Evolutionary conservation across 2,329 filamentous ascomycete species (phyloP), one percentile per base, ranked within the genome.

Genomic region (Colletotrichum karsti): DNA sequence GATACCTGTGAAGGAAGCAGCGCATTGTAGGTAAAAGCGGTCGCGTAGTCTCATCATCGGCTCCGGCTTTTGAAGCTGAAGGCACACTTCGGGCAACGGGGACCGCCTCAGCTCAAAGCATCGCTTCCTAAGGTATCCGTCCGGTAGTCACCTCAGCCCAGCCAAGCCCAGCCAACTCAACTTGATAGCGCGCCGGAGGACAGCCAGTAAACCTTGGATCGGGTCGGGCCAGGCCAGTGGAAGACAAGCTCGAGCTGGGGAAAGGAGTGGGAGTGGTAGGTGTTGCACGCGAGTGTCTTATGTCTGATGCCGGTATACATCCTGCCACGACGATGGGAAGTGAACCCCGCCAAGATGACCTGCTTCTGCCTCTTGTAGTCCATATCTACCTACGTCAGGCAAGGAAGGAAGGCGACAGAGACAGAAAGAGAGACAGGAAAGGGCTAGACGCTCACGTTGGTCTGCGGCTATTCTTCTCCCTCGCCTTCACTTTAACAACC

Each of bases 41-140:
- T 26, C 33, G 15, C 39, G 18, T 53, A 67, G 26, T 64, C 53
- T 48, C 60, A 53, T 58, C 53, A 63, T 54, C 53, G 53, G 60
- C 46, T 54, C 48, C 48, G 37, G 51, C 30, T 26, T 37, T 51
- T 50, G 30, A 55, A 35, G n/a, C 13, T 35, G 35, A 18, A 53
- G 53, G 60, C 44, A 48, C 5, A 37, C 37, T n/a, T 53, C 37
- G 60, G 64, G 51, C 37, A 44, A 50, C 37, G 35, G 22, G 35
- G 26, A 22, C 37, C 37, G 39, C 48, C 28, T 57, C 53, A 39
- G 39, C 26, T 28, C 44, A 41, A 48, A 54, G 46, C n/a, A 20
- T 42, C 39, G 39, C n/a, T 20, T 42, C 15, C 39, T 42, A n/a
- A 12, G 7, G 7, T n/a, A 22, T 46, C 26, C 46, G 18, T 50